Percentiles rank a stretch among this genome's conserved stretches.
Conservation (phyloP, 176 grass and related monocot genomes). For the Musa acuminata region DNA sequence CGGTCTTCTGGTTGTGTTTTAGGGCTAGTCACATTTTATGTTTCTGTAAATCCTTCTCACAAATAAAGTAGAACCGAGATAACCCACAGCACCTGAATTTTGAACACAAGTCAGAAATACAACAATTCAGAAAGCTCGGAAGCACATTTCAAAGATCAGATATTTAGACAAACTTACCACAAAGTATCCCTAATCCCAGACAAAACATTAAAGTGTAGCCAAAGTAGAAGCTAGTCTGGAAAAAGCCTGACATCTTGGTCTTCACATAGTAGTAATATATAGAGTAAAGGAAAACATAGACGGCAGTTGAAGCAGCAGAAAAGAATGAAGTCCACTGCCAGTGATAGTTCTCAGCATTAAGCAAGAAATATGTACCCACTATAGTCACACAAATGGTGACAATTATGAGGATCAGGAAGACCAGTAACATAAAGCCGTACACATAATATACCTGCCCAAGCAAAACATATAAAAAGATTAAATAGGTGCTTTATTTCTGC, state of each 20-base stretch:
- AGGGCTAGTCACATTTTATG: too few species aligned
- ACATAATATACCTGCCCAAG: conserved; percentile 81
- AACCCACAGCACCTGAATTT: conserved; percentile 10
- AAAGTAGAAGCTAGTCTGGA: conserved; percentile 97
- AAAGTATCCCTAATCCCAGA: conserved; percentile 86
- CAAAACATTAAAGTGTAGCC: conserved; percentile 98
- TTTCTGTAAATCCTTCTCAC: too few species aligned
- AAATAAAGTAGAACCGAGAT: background rate
- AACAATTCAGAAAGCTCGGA: background rate
- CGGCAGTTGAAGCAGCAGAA: conserved; percentile 86
- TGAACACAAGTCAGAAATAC: background rate
- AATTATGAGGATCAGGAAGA: conserved; percentile 85
- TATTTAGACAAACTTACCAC: conserved; percentile 37
- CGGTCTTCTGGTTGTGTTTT: too few species aligned
- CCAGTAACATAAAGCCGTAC: conserved; percentile 95
- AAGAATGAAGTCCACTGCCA: conserved; percentile 99
- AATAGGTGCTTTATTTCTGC: conserved; percentile 20
- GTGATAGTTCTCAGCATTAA: conserved; percentile 96
- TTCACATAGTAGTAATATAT: conserved; percentile 92
- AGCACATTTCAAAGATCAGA: too few species aligned
- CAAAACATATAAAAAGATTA: conserved; percentile 7
- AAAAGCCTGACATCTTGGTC: conserved; percentile 98
- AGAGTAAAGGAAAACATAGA: conserved; percentile 93
- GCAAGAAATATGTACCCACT: conserved; percentile 90
- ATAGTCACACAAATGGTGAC: conserved; percentile 97